Evolutionary conservation across 176 grass and related monocot genomes (phyloP).

Genomic region (Oryza officinalis): DNA sequence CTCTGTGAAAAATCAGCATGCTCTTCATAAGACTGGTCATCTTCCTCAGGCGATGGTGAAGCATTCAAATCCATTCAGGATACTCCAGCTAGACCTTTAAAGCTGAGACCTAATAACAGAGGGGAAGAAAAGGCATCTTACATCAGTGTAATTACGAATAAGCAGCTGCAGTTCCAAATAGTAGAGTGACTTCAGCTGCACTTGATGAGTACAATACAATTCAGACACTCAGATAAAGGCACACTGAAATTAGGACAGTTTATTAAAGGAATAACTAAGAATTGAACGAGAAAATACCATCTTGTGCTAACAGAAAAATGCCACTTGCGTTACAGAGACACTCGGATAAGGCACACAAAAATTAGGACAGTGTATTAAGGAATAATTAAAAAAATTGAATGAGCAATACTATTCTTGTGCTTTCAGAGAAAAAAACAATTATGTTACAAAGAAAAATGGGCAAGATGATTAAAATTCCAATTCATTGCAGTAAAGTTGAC

Average conservation of each 20-base stretch:
- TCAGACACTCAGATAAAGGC: too few species aligned
- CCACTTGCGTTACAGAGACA: neutral
- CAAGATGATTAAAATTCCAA: neutral
- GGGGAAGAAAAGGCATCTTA: neutral
- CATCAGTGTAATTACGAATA: neutral
- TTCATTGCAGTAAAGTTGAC: neutral
- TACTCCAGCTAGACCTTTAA: neutral
- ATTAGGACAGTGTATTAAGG: neutral
- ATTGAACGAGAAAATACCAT: too few species aligned
- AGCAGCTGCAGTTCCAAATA: neutral
- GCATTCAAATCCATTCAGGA: constrained; percentile 62
- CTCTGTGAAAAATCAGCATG: constrained; percentile 49
- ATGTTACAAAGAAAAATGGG: neutral
- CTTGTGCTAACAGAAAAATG: too few species aligned
- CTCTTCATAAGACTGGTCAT: constrained; percentile 54
- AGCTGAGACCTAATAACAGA: neutral
- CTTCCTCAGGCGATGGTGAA: constrained; percentile 67
- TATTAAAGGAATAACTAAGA: too few species aligned
- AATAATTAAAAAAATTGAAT: neutral
- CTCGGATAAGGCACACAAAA: neutral
- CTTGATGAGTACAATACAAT: neutral
- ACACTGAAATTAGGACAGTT: too few species aligned
- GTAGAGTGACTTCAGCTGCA: neutral
- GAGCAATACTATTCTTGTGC: too few species aligned
- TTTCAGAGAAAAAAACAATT: neutral